Base-by-base conservation (phyloP, 495 filamentous ascomycete genomes). In the Achaetomiella virescens region DNA sequence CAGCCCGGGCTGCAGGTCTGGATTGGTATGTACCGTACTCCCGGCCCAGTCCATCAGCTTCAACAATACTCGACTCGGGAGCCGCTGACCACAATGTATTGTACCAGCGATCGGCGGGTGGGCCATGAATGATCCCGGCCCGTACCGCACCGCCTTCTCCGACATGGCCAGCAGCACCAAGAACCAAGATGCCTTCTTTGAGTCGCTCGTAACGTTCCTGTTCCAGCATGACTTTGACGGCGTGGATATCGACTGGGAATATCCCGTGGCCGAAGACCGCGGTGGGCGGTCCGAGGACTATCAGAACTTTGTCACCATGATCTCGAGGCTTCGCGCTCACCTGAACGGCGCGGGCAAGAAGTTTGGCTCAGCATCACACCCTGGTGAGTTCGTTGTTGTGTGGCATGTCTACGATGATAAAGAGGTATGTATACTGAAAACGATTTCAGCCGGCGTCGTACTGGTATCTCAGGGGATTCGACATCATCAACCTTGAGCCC, bases 391-490 rank as follows among this genome's bases (percentile, higher is more conserved):
- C 63, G 0, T 82, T 75, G n/a, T n/a, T n/a, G n/a, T n/a, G n/a
- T n/a, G n/a, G n/a, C n/a, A n/a, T n/a, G n/a, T n/a, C n/a, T n/a
- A n/a, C n/a, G n/a, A n/a, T n/a, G n/a, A n/a, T n/a, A n/a, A n/a
- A n/a, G n/a, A n/a, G n/a, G n/a, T n/a, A n/a, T n/a, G n/a, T n/a
- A n/a, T n/a, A n/a, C n/a, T n/a, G n/a, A n/a, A 38, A 38, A 15
- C 36, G n/a, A 38, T 9, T 15, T 15, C 10, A 38, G n/a, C 36
- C 36, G 36, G n/a, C 12, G 10, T 14, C 36, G 36, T 38, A 15
- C 52, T 82, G 80, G 79, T 84, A 85, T 63, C 58, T 85, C 0
- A 72, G 71, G 31, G 54, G 70, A 33, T 84, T 84, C 57, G 75
- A 84, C 46, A 24, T 83, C 12, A 50, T 56, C 0, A 47, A 37